Evolutionary conservation across 768 basidiomycete species (phyloP), one percentile per base, ranked within the genome.

Genomic region (Tricholoma flavovirens): DNA sequence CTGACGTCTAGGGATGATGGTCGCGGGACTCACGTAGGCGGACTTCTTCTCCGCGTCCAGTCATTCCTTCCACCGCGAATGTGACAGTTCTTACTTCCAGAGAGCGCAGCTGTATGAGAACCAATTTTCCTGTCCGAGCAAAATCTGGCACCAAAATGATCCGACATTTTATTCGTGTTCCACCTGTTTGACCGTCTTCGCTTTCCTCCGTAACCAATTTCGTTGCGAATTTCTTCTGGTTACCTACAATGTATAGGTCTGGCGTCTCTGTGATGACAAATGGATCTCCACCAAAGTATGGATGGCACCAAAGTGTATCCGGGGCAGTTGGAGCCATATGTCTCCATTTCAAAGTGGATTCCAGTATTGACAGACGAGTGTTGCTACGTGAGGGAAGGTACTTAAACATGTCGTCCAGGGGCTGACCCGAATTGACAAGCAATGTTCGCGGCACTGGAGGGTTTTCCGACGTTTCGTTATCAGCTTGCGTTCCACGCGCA

Each of bases 261-360:
- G 97, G 97, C 8, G 92, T 87, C 66, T 86, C 80, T n/a, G 73
- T 63, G 30, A 99, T 78, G 55, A 97, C 77, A 72, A 99, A 99
- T 0, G 97, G 97, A 66, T 99, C 97, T 15, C 76, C 74, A 26
- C 82, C 77, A 50, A 88, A 83, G 74, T 88, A 98, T 15, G 97
- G 97, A 69, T 98, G 95, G 64, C 97, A 98, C 94, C 94, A 98
- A 3, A 99, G 79, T 1, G 97, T 99, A 71, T 99, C 97, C 24
- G 97, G 97, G 22, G 96, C 96, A 7, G 97, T 98, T 3, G 97
- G 97, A n/a, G 97, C 94, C 69, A 97, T 84, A 73, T 98, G 96
- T 56, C 94, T 77, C 97, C 96, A 99, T 62, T 78, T 82, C 32
- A 99, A 76, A 10, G 93, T 95, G 40, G 86, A 77, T 64, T 85